These are phyloP conservation scores for Cyclotella distinguenda DNA, from an alignment of 108 stramenopile genomes.

Conservation along the genomic window DNA sequence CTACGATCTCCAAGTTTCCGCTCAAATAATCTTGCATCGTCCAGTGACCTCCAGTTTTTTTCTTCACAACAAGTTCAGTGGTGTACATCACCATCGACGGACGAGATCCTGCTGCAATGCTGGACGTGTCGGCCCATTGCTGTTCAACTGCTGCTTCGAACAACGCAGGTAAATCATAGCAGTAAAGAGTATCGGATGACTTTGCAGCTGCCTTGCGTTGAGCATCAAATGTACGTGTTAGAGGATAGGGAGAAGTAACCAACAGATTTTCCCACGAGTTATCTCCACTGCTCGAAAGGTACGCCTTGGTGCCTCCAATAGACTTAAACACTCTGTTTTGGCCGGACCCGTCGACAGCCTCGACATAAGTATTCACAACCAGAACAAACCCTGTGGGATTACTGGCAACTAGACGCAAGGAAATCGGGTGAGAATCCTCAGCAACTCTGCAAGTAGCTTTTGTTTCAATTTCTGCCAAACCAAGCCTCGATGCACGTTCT, in stretches of 20 bases:
- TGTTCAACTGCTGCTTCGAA: slow-evolving; percentile 93
- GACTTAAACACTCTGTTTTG: slow-evolving; percentile 75
- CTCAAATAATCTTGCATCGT: slow-evolving; percentile 84
- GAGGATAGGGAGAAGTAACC: slow-evolving; percentile 87
- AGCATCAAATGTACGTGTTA: slow-evolving; percentile 89
- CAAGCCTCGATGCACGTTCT: slow-evolving; percentile 76
- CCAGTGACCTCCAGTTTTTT: slow-evolving; percentile 67
- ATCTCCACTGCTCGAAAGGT: slow-evolving; percentile 78
- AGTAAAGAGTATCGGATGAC: slow-evolving; percentile 89
- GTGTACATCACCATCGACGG: slow-evolving; percentile 91
- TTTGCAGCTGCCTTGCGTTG: slow-evolving; percentile 86
- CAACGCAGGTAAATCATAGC: slow-evolving; percentile 96
- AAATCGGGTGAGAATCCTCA: slow-evolving; percentile 77
- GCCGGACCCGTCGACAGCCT: slow-evolving; percentile 78
- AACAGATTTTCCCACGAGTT: slow-evolving; percentile 88
- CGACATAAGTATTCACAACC: slow-evolving; percentile 94
- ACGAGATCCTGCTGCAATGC: slow-evolving; percentile 45
- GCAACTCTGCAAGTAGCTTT: slow-evolving; percentile 84
- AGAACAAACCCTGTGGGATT: slow-evolving; percentile 98
- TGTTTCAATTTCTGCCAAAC: slow-evolving; percentile 93
- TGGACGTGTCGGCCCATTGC: slow-evolving; percentile 67
- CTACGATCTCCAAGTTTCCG: slow-evolving; percentile 80
- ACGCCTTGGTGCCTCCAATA: slow-evolving; percentile 87
- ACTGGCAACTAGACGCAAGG: slow-evolving; percentile 91
- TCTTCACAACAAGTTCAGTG: slow-evolving; percentile 89